Base-by-base conservation (phyloP, 805 yeast species). In the Nakazawaea siamensis region DNA sequence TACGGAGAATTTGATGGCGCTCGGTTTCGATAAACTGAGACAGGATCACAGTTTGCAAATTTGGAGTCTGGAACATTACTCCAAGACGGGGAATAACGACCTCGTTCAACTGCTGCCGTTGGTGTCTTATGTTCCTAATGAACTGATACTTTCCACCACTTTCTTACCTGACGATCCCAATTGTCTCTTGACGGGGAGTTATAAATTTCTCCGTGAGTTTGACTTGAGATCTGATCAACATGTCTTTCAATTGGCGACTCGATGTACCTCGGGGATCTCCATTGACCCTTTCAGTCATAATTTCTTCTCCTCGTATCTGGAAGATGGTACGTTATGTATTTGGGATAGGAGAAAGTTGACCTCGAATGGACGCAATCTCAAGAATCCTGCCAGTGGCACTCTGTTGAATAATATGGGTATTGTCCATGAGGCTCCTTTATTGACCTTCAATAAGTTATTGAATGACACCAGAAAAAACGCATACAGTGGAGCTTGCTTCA, bases 311-410 rank as follows among this genome's bases (percentile, higher is more conserved):
- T 77, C 94, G 0, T 73, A 73, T 43, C 74, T 84, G 34, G 95
- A 87, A 46, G 90, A 83, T 48, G 95, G 95, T 2, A 73, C 92
- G 0, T 58, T 87, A 33, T 79, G 90, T 0, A 64, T 88, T 6
- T 88, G 88, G 84, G 94, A 83, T 52, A 66, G 85, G 43, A 62
- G 94, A 43, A 77, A 70, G 43, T 51, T 83, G 30, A 54, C 45
- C 2, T 37, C 35, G n/a, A 25, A 27, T 45, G 11, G 39, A 38
- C n/a, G n/a, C n/a, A n/a, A n/a, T n/a, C n/a, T n/a, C n/a, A n/a
- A n/a, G n/a, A 3, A 29, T 23, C 25, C 35, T 44, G 17, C 12
- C 5, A 42, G 46, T 5, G 41, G 50, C 10, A 38, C 34, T 10
- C 24, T 34, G 7, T 35, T 33, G 29, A 24, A 39, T 16, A 23